Evolutionary conservation across 371 early-diverging fungal species (phyloP), one percentile per base, ranked within the genome.

Genomic region (Basidiobolus meristosporus): DNA sequence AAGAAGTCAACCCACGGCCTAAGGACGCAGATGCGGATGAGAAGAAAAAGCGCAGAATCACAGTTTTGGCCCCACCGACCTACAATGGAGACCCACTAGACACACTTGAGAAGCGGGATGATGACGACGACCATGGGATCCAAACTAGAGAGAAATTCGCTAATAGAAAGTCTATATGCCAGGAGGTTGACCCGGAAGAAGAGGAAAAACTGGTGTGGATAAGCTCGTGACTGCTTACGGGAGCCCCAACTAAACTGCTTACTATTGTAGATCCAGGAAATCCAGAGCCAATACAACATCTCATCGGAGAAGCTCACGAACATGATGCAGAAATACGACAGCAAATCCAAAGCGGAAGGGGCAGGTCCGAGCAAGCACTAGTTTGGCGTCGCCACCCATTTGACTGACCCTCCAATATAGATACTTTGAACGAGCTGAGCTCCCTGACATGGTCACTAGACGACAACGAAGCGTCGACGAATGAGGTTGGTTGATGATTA

Each of bases 21-120:
- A n/a, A n/a, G n/a, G n/a, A n/a, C n/a, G n/a, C n/a, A n/a, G n/a
- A n/a, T n/a, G n/a, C n/a, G n/a, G 43, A 42, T 12, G 43, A 42
- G 15, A 35, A 36, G 20, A 23, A 37, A 7, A 42, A 42, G 14
- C 35, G 37, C 7, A 3, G 43, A 6, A 42, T 42, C 9, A 42
- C 43, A n/a, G 36, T 42, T 3, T 36, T 42, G 18, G 30, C 29
- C 2, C 43, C 43, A 6, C 21, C 28, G 2, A 28, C 28, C 22
- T 36, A 35, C 16, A 14, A 35, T 4, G 43, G 43, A 4, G 43
- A 36, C 16, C 32, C 32, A 4, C 16, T 14, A 14, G 32, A 32
- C 3, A 32, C 12, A 4, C 4, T 11, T 11, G 16, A 32, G 20
- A 15, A 32, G 6, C 19, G 15, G n/a, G 41, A 41, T 11, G 41